Evolutionary conservation across 805 yeast species (phyloP).

Genomic region (Kodamaea neixiangensis): DNA sequence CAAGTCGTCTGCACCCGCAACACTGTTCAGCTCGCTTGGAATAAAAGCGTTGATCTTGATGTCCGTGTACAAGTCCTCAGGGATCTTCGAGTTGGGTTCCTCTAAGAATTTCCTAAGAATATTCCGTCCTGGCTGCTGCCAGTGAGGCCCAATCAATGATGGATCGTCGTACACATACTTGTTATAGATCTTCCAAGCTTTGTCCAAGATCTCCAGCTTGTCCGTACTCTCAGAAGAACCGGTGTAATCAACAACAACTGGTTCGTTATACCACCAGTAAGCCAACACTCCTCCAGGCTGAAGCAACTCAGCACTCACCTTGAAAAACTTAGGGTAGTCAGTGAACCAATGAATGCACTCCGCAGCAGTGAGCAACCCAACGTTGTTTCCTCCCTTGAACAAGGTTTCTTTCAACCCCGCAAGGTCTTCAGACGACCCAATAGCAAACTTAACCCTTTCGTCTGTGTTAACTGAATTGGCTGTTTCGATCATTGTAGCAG

Average conservation of each 20-base stretch:
- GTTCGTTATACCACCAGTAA: conserved; percentile 46
- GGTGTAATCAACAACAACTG: conserved; percentile 32
- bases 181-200: conserved; percentile 31
- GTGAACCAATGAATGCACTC: conserved; percentile 46
- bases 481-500: conserved; percentile 47
- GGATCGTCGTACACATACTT: conserved; percentile 46
- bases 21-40: not conserved
- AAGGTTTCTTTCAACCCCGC: conserved; percentile 3
- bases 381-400: conserved; percentile 15
- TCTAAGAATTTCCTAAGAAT: conserved; percentile 47
- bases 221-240: conserved; percentile 18
- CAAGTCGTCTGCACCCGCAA: conserved; percentile 7
- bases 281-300: conserved; percentile 45
- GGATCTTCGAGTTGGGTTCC: conserved; percentile 43
- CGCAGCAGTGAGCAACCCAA: conserved; percentile 44
- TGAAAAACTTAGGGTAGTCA: conserved; percentile 32
- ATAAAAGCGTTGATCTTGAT: conserved; percentile 22
- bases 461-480: conserved; percentile 33
- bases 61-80: conserved; percentile 39
- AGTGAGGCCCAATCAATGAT: conserved; percentile 59
- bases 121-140: conserved; percentile 85
- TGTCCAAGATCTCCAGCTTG: conserved; percentile 19
- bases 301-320: conserved; percentile 36
- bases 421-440: conserved; percentile 21
- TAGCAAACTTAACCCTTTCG: conserved; percentile 29